These are phyloP conservation scores for Parmelia sp. DNA, from an alignment of 495 filamentous ascomycete species.

Conservation along the genomic window DNA sequence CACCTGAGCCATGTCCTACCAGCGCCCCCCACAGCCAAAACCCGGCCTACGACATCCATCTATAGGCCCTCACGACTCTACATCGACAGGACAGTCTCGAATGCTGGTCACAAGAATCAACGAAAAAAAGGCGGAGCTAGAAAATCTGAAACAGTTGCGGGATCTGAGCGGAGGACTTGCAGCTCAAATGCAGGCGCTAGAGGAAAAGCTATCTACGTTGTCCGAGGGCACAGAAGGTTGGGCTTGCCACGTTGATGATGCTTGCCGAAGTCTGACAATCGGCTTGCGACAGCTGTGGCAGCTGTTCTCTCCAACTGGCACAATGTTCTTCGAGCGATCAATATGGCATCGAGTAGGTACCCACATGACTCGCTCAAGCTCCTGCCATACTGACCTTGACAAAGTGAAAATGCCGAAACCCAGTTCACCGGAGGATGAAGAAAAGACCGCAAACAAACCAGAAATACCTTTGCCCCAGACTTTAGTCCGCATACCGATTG, in stretches of 20 bases:
- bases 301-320: constrained; percentile 93
- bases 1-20: constrained; percentile 48
- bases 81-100: constrained; percentile 55
- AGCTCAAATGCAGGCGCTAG: constrained; percentile 82
- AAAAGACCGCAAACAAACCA: constrained; percentile 35
- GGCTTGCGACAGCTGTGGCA: constrained; percentile 63
- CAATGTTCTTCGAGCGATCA: constrained; percentile 86
- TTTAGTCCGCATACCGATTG: constrained; percentile 70
- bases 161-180: constrained; percentile 85
- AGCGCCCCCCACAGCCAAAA: constrained; percentile 48
- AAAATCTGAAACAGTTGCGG: constrained; percentile 77
- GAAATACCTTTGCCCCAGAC: constrained; percentile 63
- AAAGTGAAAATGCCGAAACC: constrained; percentile 55
- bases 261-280: constrained; percentile 18
- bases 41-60: constrained; percentile 59
- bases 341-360: constrained; percentile 85
- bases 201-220: constrained; percentile 79
- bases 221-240: constrained; percentile 89
- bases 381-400: neutral
- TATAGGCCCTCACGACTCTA: constrained; percentile 34
- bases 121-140: constrained; percentile 89
- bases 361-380: neutral
- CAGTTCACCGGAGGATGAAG: constrained; percentile 34
- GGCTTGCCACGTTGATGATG: constrained; percentile 8
- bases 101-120: constrained; percentile 79